phyloP scores from a whole-genome alignment of 2,329 filamentous ascomycete genomes.

The Allantophomopsis cytisporea region DNA sequence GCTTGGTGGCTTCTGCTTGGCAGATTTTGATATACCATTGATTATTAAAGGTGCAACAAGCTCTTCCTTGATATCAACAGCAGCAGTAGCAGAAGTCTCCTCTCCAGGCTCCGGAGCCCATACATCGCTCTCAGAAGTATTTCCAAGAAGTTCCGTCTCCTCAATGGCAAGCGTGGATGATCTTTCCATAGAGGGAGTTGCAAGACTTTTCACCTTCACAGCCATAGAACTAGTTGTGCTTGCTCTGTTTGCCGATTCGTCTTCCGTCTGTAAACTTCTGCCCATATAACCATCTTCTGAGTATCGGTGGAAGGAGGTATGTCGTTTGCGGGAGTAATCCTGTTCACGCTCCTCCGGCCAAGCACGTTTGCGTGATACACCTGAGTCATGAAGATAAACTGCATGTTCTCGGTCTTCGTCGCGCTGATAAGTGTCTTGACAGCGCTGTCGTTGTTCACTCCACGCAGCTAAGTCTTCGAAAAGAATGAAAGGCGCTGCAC shows the following conservation, averaged over 20 bases:
- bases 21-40: constrained; percentile 19
- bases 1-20: constrained; percentile 4
- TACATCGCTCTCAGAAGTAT: constrained; percentile 10
- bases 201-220: constrained; percentile 2
- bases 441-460: constrained; percentile 3
- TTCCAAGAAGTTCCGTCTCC: too few species aligned
- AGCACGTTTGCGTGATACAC: constrained; percentile 11
- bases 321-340: not conserved
- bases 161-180: constrained; percentile 10
- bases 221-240: too few species aligned
- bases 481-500: constrained; percentile 11
- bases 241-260: not conserved
- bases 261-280: not conserved
- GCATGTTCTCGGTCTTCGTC: not conserved
- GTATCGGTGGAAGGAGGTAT: not conserved
- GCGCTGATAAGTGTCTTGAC: constrained; percentile 6
- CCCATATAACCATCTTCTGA: not conserved
- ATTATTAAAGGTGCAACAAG: constrained; percentile 21
- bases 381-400: not conserved
- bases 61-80: constrained; percentile 14
- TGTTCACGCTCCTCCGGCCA: constrained; percentile 7
- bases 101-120: constrained; percentile 18
- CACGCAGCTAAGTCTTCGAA: constrained; percentile 11
- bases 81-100: constrained; percentile 6
- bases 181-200: constrained; percentile 6